Evolutionary conservation across 2,329 filamentous ascomycete species (phyloP), one percentile per base, ranked within the genome.

Genomic region (Fusarium irregulare): DNA sequence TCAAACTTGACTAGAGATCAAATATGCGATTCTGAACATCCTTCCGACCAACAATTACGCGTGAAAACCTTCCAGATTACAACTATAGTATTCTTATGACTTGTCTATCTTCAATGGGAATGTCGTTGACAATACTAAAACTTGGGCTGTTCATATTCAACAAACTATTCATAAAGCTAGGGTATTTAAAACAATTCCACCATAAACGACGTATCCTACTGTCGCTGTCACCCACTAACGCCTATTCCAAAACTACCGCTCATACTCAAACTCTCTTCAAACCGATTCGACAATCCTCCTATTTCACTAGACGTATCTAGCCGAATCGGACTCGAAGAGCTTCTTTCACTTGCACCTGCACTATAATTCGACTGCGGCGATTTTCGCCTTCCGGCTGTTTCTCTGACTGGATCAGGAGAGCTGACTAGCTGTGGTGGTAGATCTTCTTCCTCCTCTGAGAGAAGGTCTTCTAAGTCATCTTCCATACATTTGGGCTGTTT

Each of bases 251-350:
- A 73, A 25, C 68, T 73, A 32, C 75, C 71, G 7, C 75, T 76
- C 60, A 81, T 70, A 28, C 73, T 77, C 64, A 82, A 28, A 14
- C 32, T 65, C 25, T 78, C 76, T 23, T 78, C 76, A 57, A 82
- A 70, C 21, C 76, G 74, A 20, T 73, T 71, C 2, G 77, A 71
- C 8, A 81, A 61, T 1, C 73, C 71, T 7, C 64, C 65, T 11
- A 80, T 23, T 11, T 79, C 76, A 20, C 61, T 68, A 14, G 76
- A 74, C 11, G 73, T 71, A 1, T 78, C 78, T 4, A 78, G 44
- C 0, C 75, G 68, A 4, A 76, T 72, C 1, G 78, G 73, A 21
- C 70, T 79, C 2, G 73, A 74, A 1, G 78, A 75, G 6, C 53
- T 71, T 13, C 65, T 65, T 3, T 71, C 70, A 18, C 70, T 75